A percentile compares a stretch with the other conserved stretches of the same genome.
Conservation (phyloP, 225 moss, liverwort and hornwort species). For the Climacium dendroides region DNA sequence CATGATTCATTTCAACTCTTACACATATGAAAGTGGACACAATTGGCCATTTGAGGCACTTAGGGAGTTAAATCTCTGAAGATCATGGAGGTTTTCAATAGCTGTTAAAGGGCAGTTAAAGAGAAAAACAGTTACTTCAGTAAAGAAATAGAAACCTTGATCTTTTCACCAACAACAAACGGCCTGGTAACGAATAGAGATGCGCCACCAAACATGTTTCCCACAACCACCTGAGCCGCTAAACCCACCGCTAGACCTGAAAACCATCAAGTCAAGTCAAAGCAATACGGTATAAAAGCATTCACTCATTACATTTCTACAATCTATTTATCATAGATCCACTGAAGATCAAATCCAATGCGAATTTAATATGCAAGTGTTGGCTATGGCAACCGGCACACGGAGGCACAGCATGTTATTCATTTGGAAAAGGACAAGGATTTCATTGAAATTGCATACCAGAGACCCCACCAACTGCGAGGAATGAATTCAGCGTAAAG, state of each 20-base stretch:
- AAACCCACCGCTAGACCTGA: conserved; percentile 78
- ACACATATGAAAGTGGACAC: not conserved
- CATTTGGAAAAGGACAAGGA: not conserved
- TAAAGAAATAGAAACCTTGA: conserved; percentile 31
- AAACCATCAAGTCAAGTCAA: not conserved
- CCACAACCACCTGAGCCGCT: conserved; percentile 75
- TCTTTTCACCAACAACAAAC: conserved; percentile 63
- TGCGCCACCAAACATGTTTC: conserved; percentile 90
- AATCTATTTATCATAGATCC: not conserved
- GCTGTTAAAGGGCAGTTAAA: not conserved
- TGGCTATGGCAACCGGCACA: not conserved
- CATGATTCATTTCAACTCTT: not conserved
- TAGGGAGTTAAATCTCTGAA: not conserved
- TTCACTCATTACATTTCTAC: not conserved
- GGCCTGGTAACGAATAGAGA: conserved; percentile 63
- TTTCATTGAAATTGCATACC: conserved; percentile 16
- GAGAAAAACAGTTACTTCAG: not conserved
- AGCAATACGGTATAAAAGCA: not conserved
- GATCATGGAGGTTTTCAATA: not conserved
- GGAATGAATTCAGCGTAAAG: conserved; percentile 60
- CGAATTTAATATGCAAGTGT: not conserved
- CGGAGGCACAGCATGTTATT: not conserved
- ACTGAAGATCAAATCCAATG: not conserved
- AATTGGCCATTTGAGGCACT: not conserved
- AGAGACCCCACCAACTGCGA: conserved; percentile 80